Evolutionary conservation across 495 filamentous ascomycete genomes (phyloP), one percentile per base, ranked within the genome.

Genomic region (Cryomyces minteri): DNA sequence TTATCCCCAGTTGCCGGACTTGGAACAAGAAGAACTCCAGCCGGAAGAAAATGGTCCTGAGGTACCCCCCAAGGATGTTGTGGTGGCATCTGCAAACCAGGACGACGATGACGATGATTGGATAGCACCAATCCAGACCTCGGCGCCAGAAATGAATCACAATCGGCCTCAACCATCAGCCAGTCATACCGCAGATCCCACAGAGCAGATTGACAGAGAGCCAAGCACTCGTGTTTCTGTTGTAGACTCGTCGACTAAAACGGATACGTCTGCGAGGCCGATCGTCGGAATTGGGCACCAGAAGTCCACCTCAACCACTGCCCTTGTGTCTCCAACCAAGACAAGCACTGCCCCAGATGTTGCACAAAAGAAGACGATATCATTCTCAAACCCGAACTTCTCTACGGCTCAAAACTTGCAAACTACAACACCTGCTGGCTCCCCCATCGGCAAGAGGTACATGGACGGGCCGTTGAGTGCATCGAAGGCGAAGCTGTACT

Each of bases 401-500:
- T 52, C 61, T 12, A 59, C 67, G 45, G 44, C 52, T 7, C 43
- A 43, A 12, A 45, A 44, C 37, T 58, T 62, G 12, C 66, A 65
- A 8, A 69, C 77, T 29, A 77, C 76, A 5, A 84, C 80, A 7
- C 80, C 84, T 4, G 66, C 68, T 25, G 82, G 80, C 39, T 84
- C 84, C 9, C 84, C 84, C 14, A 47, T 50, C 11, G 66, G 70
- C 6, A 73, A 73, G 46, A 72, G 70, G 46, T 72, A 79, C 52
- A 65, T 68, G 43, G 84, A 88, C 48, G 87, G 80, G 40, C 83
- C 85, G 5, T 59, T 93, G 30, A 93, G 84, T 57, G 82, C 86
- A 41, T 86, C 87, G 12, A 94, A 92, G 64, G 80, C 76, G 51
- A 86, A 82, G 57, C 64, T 94, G 32, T 85, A 85, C 37, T 90